Base-by-base conservation (phyloP, 352 stramenopile species). In the Phytophthora cryptogea region DNA sequence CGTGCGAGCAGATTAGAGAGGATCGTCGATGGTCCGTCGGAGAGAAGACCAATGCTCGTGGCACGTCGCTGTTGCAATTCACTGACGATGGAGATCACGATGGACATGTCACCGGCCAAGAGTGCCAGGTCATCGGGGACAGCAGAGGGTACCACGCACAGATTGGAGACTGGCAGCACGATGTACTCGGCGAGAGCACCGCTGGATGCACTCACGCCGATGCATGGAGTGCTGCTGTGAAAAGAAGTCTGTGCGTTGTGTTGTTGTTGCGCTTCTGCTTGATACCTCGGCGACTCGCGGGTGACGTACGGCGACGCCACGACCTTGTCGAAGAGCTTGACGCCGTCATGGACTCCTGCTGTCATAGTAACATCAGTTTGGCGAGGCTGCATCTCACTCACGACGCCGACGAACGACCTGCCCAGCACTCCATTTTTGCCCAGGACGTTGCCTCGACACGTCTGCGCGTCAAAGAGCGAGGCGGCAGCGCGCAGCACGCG, bases 341-440 rank as follows among this genome's bases (percentile, higher is more conserved):
- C n/a, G 2, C 33, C 5, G 26, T 33, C 16, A 36, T 16, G 45
- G 20, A 23, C 20, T 2, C 20, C 20, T 17, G 27, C 28, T 47
- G 27, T 23, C 37, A 46, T 55, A 28, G 35, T 28, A 11, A 20
- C 42, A 27, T 59, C 46, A 31, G 33, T 36, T 23, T 49, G 33
- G 1, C 64, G 17, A 23, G 47, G 14, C 48, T 64, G 45, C 16
- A 78, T 26, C n/a, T 69, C 51, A 42, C 40, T 54, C 5, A 83
- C 68, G 17, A 71, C 37, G 1, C 76, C 76, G 1, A 86, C 72
- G 16, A 86, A 78, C 4, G 54, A 53, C 26, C 52, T 65, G 3
- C 76, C 76, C 8, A 86, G 63, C 7, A 83, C 64, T 10, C 76
- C 76, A 31, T 71, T 72, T 20, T 65, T 80, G 11, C 76, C 74